Percentiles rank a stretch among this genome's conserved stretches.
These are phyloP conservation scores for Pyricularia sp. DNA, from an alignment of 2,329 filamentous ascomycete genomes.

Conservation along the genomic window DNA sequence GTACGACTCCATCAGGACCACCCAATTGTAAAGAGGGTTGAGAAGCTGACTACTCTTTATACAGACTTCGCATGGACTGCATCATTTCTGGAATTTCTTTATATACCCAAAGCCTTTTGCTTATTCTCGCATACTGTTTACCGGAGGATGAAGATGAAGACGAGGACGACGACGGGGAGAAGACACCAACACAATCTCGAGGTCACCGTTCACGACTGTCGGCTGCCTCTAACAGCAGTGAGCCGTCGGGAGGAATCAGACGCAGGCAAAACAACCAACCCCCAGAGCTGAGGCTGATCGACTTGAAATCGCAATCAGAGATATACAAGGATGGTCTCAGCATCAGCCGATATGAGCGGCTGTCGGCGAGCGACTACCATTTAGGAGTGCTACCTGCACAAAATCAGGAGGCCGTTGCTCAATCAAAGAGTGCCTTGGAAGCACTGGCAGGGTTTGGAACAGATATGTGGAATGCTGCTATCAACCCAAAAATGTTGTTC, in stretches of 20 bases:
- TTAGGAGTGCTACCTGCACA: conserved; percentile 68
- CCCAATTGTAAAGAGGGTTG: not conserved
- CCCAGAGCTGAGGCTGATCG: conserved; percentile 83
- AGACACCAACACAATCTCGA: conserved; percentile 17
- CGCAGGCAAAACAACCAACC: conserved; percentile 67
- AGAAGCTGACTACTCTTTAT: not conserved
- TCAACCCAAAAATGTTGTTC: conserved; percentile 78
- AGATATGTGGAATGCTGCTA: conserved; percentile 81
- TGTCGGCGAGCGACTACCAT: conserved; percentile 87
- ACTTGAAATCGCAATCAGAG: conserved; percentile 75
- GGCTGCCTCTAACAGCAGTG: conserved; percentile 36
- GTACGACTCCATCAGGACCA: conserved; percentile 31
- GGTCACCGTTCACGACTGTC: conserved; percentile 30
- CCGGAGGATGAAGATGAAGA: conserved; percentile 48
- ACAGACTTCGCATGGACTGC: conserved; percentile 84
- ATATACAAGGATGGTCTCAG: conserved; percentile 77
- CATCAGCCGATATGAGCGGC: conserved; percentile 72
- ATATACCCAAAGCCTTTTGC: conserved; percentile 82
- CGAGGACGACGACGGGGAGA: conserved; percentile 11
- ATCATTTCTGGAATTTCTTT: conserved; percentile 94
- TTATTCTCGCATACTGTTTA: conserved; percentile 82
- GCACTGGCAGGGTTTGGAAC: conserved; percentile 57
- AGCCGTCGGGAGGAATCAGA: conserved; percentile 51
- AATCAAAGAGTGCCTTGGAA: conserved; percentile 62
- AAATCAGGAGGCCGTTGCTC: conserved; percentile 49